Conservation (phyloP, 2,329 filamentous ascomycete species). For the Arthrobotrys entomopaga region DNA sequence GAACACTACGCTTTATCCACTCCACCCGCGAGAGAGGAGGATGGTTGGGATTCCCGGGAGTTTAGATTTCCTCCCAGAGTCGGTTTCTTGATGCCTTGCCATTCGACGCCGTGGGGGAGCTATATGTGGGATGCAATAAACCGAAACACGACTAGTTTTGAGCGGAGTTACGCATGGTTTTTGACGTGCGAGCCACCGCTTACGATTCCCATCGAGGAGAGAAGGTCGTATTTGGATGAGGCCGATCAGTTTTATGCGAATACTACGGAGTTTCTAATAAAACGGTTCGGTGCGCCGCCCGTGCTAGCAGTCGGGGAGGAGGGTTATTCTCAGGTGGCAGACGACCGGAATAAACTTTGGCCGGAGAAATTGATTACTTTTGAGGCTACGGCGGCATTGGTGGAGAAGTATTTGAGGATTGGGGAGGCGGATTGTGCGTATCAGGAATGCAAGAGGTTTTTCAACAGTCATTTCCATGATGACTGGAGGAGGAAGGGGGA, state of each 20-base stretch:
- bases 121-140: constrained; percentile 69
- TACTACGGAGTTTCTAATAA: constrained; percentile 69
- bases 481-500: constrained; percentile 57
- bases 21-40: constrained; percentile 20
- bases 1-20: constrained; percentile 60
- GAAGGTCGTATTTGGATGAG: constrained; percentile 81
- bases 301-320: constrained; percentile 24
- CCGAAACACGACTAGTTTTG: constrained; percentile 63
- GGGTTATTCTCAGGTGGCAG: neutral
- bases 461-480: constrained; percentile 59
- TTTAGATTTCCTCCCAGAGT: constrained; percentile 64
- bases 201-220: constrained; percentile 63
- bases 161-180: constrained; percentile 61
- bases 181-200: constrained; percentile 31
- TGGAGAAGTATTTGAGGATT: constrained; percentile 33
- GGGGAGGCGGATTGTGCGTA: constrained; percentile 21
- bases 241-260: constrained; percentile 87
- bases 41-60: neutral
- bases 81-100: constrained; percentile 93
- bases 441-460: constrained; percentile 57
- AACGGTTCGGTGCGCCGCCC: constrained; percentile 60
- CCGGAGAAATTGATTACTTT: constrained; percentile 58
- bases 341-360: constrained; percentile 46
- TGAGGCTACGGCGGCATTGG: constrained; percentile 52
- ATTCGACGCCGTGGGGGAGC: constrained; percentile 91